Conservation (phyloP, 371 early-diverging fungal species). For the Sporodiniella umbellata region DNA sequence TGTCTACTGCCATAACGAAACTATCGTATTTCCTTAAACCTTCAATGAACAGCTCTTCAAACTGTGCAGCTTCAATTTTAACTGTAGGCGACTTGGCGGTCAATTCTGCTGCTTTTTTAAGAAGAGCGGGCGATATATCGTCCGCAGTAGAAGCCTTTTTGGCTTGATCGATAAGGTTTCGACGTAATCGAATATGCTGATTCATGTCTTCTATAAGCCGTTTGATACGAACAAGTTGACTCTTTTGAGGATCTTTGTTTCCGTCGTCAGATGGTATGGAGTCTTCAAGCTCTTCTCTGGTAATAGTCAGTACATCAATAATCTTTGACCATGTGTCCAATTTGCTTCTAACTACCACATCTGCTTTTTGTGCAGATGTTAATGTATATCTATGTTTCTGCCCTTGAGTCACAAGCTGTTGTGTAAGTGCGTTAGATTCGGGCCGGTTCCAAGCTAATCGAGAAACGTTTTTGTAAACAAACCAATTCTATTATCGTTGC, state of each 20-base stretch:
- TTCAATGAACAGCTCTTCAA: conserved; percentile 71
- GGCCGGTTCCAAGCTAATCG: conserved; percentile 56
- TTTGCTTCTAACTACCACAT: conserved; percentile 59
- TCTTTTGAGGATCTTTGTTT: not conserved
- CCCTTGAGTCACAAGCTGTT: conserved; percentile 58
- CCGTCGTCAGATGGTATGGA: conserved; percentile 18
- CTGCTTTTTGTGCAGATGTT: conserved; percentile 65
- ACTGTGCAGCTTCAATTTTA: conserved; percentile 79
- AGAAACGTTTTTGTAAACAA: not conserved
- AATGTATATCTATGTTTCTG: conserved; percentile 63
- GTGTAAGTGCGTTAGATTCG: conserved; percentile 59
- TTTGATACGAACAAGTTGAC: conserved; percentile 14
- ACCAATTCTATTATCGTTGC: not conserved
- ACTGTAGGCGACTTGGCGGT: conserved; percentile 58
- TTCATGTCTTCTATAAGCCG: conserved; percentile 32
- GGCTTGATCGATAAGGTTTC: conserved; percentile 26
- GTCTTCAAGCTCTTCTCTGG: conserved; percentile 35
- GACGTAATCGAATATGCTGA: conserved; percentile 21
- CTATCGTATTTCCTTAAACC: conserved; percentile 67
- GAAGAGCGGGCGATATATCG: conserved; percentile 60
- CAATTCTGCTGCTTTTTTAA: conserved; percentile 45
- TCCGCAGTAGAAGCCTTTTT: conserved; percentile 57
- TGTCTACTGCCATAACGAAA: conserved; percentile 57
- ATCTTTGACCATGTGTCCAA: conserved; percentile 59
- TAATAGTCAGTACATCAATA: conserved; percentile 34